These are phyloP conservation scores for Misopates orontium DNA, from an alignment of 257 asterid species.

Conservation along the genomic window DNA sequence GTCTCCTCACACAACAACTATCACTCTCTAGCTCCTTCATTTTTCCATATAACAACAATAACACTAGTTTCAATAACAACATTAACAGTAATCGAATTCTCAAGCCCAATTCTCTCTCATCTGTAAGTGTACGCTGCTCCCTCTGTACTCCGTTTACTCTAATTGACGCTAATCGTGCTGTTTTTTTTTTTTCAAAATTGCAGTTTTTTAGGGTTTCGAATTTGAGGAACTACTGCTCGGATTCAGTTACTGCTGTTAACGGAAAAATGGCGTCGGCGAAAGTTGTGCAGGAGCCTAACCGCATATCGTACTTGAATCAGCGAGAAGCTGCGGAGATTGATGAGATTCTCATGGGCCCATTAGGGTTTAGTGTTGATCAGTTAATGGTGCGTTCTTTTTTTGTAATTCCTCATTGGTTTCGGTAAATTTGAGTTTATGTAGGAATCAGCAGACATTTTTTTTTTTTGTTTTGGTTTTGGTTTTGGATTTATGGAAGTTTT, in stretches of 20 bases:
- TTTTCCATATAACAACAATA: conserved; percentile 15
- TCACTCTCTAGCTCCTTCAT: conserved; percentile 22
- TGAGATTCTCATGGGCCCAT: conserved; percentile 91
- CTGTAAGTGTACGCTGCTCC: conserved; percentile 26
- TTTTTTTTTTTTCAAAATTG: conserved; percentile 27
- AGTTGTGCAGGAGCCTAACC: conserved; percentile 49
- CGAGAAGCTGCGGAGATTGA: conserved; percentile 86
- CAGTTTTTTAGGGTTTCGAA: conserved; percentile 41
- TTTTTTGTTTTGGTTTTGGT: no score
- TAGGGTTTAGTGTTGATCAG: conserved; percentile 96
- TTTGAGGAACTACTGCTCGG: conserved; percentile 42
- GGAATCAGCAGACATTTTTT: no score
- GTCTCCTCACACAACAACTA: conserved; percentile 40
- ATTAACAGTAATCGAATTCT: conserved; percentile 20
- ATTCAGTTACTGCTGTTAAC: conserved; percentile 31
- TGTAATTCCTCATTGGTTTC: neutral
- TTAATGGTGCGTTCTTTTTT: conserved; percentile 56
- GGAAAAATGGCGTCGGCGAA: conserved; percentile 58
- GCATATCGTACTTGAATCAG: conserved; percentile 67
- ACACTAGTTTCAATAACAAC: neutral
- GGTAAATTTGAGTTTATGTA: no score
- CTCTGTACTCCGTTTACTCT: neutral
- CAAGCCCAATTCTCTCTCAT: conserved; percentile 20
- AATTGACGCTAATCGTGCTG: neutral
- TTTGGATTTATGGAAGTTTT: no score